Conservation (phyloP, 1,139 yeast species). For the Nakaseomyces uthaithaninus region DNA sequence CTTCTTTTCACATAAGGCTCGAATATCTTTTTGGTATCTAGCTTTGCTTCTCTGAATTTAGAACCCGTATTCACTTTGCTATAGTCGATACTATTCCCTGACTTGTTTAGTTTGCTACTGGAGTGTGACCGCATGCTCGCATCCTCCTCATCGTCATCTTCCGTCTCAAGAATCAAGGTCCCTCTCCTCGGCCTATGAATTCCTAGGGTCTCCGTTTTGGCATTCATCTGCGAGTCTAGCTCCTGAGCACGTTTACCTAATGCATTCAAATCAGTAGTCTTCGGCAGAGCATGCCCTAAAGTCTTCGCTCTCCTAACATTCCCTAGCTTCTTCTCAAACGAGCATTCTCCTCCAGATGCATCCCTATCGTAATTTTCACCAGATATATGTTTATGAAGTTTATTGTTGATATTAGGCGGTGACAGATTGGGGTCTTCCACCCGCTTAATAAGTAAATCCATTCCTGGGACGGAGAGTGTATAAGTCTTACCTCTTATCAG, state of each 20-base stretch:
- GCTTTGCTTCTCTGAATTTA: not conserved
- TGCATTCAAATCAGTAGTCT: not conserved
- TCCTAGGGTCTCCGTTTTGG: not conserved
- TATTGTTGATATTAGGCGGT: not conserved
- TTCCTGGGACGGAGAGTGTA: not conserved
- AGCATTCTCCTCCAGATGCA: not conserved
- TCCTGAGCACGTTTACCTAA: not conserved
- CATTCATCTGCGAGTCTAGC: not conserved
- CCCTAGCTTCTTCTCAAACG: not conserved
- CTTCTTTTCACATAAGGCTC: constrained; percentile 5
- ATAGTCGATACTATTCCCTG: not conserved
- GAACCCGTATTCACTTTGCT: constrained; percentile 5
- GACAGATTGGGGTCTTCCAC: constrained; percentile 12
- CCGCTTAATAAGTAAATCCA: constrained; percentile 13
- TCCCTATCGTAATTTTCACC: not conserved
- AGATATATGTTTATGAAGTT: not conserved
- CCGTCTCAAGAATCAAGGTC: constrained; percentile 1
- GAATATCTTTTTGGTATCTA: constrained; percentile 5
- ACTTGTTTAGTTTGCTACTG: not conserved
- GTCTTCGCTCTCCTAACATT: constrained; percentile 1
- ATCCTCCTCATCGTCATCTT: constrained; percentile 3
- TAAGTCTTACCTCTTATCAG: not conserved
- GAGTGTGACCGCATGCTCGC: constrained; percentile 1
- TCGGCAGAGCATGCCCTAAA: not conserved
- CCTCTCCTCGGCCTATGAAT: constrained; percentile 5